A percentile compares a stretch with the other conserved stretches of the same genome.
phyloP scores from a whole-genome alignment of 2,329 filamentous ascomycete genomes.

The Beauveria pseudobassiana region DNA sequence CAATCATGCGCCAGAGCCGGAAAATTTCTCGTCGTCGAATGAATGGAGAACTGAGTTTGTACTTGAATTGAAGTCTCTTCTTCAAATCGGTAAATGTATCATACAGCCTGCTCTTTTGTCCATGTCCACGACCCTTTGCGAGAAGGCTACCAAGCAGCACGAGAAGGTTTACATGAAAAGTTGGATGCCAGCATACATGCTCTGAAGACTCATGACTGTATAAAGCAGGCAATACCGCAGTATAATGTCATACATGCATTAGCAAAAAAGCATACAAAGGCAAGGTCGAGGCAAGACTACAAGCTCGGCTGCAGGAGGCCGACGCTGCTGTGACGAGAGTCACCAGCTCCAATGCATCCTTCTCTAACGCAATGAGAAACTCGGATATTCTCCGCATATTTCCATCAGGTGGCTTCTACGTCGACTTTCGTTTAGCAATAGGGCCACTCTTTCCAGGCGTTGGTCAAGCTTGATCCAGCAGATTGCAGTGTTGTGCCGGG shows the following conservation, averaged over 20 bases:
- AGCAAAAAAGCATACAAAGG: neutral
- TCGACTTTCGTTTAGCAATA: neutral
- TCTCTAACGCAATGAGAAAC: neutral
- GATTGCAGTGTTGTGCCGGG: neutral
- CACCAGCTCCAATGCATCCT: neutral
- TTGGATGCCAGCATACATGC: neutral
- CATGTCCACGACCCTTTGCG: neutral
- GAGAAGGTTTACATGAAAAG: neutral
- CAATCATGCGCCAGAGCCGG: neutral
- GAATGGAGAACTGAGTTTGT: neutral
- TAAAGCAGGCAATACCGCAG: no score
- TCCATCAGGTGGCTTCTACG: neutral
- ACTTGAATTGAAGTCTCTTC: neutral
- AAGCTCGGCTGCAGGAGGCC: neutral
- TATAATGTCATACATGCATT: neutral
- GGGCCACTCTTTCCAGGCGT: fast-evolving
- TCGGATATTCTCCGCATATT: neutral
- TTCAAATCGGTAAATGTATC: neutral
- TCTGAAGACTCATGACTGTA: neutral
- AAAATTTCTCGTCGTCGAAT: neutral
- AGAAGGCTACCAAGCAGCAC: neutral
- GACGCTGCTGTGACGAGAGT: neutral
- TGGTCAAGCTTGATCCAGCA: neutral
- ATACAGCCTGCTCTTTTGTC: neutral
- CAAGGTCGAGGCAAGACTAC: neutral